Evolutionary conservation across 2,329 filamentous ascomycete species (phyloP).

Genomic region (Trichoderma atrobrunneum): DNA sequence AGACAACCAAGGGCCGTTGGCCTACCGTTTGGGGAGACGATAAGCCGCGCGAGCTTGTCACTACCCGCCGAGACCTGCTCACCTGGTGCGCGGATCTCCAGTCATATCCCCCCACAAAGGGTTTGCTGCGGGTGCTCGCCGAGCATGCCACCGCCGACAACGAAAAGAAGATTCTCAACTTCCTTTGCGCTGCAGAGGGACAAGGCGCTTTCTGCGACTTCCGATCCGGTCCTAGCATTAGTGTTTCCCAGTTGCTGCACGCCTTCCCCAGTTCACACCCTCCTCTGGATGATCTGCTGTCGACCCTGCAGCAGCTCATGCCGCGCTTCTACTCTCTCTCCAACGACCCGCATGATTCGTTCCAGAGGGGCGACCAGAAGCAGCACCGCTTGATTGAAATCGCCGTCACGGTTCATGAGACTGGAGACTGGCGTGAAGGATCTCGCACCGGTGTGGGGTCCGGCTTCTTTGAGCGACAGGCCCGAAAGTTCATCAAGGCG

Average conservation of each 20-base stretch:
- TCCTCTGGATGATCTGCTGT: slow-evolving; percentile 77
- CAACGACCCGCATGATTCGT: slow-evolving; percentile 84
- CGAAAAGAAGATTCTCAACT: slow-evolving; percentile 86
- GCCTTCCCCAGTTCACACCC: slow-evolving; percentile 92
- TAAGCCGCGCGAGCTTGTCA: slow-evolving; percentile 76
- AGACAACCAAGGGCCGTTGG: slow-evolving; percentile 81
- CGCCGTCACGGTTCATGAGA: slow-evolving; percentile 93
- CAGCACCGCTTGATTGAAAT: slow-evolving; percentile 84
- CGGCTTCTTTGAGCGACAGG: slow-evolving; percentile 88
- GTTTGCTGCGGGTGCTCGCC: slow-evolving; percentile 77
- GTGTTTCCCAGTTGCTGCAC: slow-evolving; percentile 77
- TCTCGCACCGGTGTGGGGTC: slow-evolving; percentile 81
- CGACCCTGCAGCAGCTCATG: slow-evolving; percentile 83
- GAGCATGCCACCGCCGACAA: slow-evolving; percentile 77
- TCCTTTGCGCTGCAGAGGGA: slow-evolving; percentile 83
- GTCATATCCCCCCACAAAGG: slow-evolving; percentile 87
- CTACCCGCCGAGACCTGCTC: slow-evolving; percentile 85
- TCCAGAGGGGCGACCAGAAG: slow-evolving; percentile 64
- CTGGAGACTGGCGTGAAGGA: slow-evolving; percentile 71
- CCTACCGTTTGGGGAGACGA: slow-evolving; percentile 98
- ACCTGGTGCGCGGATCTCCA: slow-evolving; percentile 96
- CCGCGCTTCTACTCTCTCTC: slow-evolving; percentile 97
- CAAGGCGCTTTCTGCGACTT: slow-evolving; percentile 93
- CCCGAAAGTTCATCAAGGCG: slow-evolving; percentile 66
- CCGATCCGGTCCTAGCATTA: slow-evolving; percentile 82